Evolutionary conservation across 495 filamentous ascomycete species (phyloP).

Genomic region (Hapsidospora chrysogenum): DNA sequence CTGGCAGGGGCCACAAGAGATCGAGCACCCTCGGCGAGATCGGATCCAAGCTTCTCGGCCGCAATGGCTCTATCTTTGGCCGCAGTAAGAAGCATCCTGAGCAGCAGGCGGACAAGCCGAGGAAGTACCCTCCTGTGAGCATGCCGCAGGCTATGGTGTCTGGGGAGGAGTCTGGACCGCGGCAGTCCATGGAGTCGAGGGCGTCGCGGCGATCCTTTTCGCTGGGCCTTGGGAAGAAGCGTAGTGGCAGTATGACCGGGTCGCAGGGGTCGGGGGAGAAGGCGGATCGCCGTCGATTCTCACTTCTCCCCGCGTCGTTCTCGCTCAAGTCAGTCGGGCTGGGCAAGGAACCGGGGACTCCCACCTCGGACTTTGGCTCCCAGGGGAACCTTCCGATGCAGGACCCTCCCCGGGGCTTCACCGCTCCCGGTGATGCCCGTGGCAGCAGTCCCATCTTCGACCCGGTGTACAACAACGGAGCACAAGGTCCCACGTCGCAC

Average conservation of each 20-base stretch:
- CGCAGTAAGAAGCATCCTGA: constrained; percentile 28
- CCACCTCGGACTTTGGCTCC: constrained; percentile 14
- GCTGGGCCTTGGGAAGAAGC: constrained; percentile 57
- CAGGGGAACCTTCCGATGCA: constrained; percentile 30
- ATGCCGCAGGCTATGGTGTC: constrained; percentile 36
- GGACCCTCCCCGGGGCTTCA: constrained; percentile 16
- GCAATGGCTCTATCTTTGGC: constrained; percentile 61
- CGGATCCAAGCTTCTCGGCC: constrained; percentile 60
- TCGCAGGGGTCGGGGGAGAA: constrained; percentile 37
- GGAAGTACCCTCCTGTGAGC: constrained; percentile 61
- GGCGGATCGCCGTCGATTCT: constrained; percentile 43
- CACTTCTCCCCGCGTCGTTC: constrained; percentile 61
- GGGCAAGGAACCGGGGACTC: constrained; percentile 25
- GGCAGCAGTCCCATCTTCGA: constrained; percentile 11
- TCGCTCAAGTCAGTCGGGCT: constrained; percentile 43
- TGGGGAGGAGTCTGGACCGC: constrained; percentile 31
- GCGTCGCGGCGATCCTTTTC: constrained; percentile 55
- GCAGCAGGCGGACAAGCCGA: constrained; percentile 26
- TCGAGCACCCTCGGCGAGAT: constrained; percentile 80
- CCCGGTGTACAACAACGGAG: constrained; percentile 15
- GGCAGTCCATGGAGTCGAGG: constrained; percentile 62
- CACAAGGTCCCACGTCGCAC: constrained; percentile 4
- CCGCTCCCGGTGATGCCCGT: constrained; percentile 6
- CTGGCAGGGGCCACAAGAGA: constrained; percentile 61
- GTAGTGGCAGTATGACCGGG: constrained; percentile 36